Percentiles rank a stretch among this genome's conserved stretches.
phyloP scores from a whole-genome alignment of 1,284 basidiomycete genomes.

The Trichosporon sp. region DNA sequence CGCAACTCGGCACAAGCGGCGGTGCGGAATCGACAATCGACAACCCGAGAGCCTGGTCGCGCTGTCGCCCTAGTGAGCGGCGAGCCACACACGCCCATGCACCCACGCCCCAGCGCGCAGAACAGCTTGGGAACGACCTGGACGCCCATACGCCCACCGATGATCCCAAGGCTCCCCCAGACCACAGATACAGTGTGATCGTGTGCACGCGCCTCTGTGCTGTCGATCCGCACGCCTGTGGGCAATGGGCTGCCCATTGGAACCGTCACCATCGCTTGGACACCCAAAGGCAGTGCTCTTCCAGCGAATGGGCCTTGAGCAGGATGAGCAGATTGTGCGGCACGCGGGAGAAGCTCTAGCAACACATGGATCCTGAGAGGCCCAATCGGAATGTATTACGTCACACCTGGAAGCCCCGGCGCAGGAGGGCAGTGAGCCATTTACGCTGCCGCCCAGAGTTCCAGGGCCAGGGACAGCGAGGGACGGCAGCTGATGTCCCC shows the following conservation, averaged over 20 bases:
- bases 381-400: constrained; percentile 6
- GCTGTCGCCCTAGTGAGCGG: too few relatives aligned
- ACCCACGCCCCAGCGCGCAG: too few relatives aligned
- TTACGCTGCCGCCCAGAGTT: background rate
- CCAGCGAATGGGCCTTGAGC: background rate
- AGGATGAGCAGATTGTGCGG: constrained; percentile 5
- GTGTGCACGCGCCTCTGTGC: too few relatives aligned
- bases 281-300: background rate
- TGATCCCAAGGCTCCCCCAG: background rate
- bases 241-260: too few relatives aligned
- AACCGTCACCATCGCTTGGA: too few relatives aligned
- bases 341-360: background rate
- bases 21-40: background rate
- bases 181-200: background rate
- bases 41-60: too few relatives aligned
- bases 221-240: background rate
- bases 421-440: background rate
- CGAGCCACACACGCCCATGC: too few relatives aligned
- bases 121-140: too few relatives aligned
- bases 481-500: background rate
- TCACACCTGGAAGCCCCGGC: background rate
- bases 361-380: background rate
- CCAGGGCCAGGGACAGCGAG: background rate
- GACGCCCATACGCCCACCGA: background rate
- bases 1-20: too few relatives aligned